Base-by-base conservation (phyloP, 2,329 filamentous ascomycete species). In the Colletotrichum sp. region DNA sequence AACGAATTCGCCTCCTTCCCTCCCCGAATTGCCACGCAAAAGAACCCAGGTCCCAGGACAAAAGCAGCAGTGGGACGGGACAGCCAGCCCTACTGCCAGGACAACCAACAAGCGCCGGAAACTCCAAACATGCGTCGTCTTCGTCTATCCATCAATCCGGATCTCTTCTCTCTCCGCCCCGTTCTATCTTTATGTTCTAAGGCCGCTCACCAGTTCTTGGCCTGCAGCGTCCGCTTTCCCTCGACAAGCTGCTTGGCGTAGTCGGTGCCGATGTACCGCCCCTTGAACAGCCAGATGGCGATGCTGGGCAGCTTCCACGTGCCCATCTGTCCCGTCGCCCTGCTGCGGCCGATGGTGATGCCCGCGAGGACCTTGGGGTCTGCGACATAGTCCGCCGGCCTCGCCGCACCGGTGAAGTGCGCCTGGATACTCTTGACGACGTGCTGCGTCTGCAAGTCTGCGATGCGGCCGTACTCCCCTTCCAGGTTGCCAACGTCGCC, bases 401-500 rank as follows among this genome's bases (percentile, higher is more conserved):
- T 71, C 16, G 77, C 78, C 9, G 80, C 80, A 2, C 82, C 77
- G 36, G 75, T 74, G 39, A 87, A 79, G 55, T 86, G 82, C 30
- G 78, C 77, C 21, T 82, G 82, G 18, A 87, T 79, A 3, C 78
- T 78, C 79, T 84, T 84, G 78, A 84, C 78, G 28, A 86, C 76
- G 70, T 86, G 82, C 24, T 75, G 69, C 5, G 79, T 67, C 80
- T 87, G 86, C 4, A 79, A 61, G 36, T 85, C 83, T 13, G 83
- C 82, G 28, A 79, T 57, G 7, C 77, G 67, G 1, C 81, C 81
- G 74, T 85, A 86, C 34, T 80, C 78, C 3, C 65, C 73, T 78
- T 88, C 85, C 21, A 88, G 81, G 78, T 83, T 83, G 10, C 86
- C 86, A 0, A 81, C 85, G 72, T 89, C 88, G 34, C 88, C 88